phyloP scores from a whole-genome alignment of 2,329 filamentous ascomycete species.

The Onygenales sp. region DNA sequence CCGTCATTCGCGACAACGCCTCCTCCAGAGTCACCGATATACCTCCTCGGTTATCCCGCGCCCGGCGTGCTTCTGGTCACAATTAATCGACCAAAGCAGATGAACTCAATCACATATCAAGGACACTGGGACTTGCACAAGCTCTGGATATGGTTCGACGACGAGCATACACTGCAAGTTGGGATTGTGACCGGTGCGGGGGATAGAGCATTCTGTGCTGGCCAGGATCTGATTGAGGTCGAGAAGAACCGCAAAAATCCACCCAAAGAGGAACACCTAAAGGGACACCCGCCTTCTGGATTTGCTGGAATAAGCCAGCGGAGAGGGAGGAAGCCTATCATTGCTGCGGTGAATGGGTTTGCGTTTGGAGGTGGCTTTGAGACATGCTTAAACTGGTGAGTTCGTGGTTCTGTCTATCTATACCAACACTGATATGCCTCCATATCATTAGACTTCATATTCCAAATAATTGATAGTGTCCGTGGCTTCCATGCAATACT shows the following conservation, averaged over 20 bases:
- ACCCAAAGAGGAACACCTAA: constrained; percentile 15
- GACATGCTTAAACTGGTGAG: constrained; percentile 78
- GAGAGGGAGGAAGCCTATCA: constrained; percentile 59
- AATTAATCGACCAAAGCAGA: constrained; percentile 29
- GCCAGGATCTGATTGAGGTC: constrained; percentile 38
- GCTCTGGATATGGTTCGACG: constrained; percentile 34
- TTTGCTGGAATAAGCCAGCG: constrained; percentile 49
- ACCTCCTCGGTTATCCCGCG: constrained; percentile 30
- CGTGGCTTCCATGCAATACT: background rate
- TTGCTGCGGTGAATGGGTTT: constrained; percentile 69
- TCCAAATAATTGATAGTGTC: no score
- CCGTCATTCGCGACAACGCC: constrained; percentile 4
- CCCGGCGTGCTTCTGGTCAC: constrained; percentile 35
- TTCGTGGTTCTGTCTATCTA: constrained; percentile 2
- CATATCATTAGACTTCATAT: background rate
- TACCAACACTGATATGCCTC: background rate
- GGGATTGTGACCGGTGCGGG: constrained; percentile 34
- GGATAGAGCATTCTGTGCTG: constrained; percentile 36
- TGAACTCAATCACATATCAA: constrained; percentile 31
- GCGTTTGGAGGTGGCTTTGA: constrained; percentile 71
- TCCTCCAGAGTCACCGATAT: constrained; percentile 10
- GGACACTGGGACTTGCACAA: constrained; percentile 31
- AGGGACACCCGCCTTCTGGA: constrained; percentile 37
- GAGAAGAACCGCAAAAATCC: constrained; percentile 16
- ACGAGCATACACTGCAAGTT: constrained; percentile 30